Evolutionary conservation across 345 rosid genomes (phyloP).

Genomic region (Syzygium aromaticum): DNA sequence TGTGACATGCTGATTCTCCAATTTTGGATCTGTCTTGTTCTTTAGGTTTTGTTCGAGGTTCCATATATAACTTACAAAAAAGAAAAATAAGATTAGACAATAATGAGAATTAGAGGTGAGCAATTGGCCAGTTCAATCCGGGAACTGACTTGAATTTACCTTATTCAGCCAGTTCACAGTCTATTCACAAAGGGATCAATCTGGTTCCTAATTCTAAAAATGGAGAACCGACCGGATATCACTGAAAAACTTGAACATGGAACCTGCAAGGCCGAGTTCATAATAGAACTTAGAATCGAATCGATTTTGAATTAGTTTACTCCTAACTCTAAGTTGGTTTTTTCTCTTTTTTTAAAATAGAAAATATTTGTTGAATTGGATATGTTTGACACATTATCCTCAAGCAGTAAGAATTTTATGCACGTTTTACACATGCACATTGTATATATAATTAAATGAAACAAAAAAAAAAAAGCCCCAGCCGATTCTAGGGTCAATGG

Average conservation of each 20-base stretch:
- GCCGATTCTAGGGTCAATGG: background rate
- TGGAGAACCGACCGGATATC: background rate
- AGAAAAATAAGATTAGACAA: background rate
- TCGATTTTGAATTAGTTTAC: background rate
- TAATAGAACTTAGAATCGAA: background rate
- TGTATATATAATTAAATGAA: background rate
- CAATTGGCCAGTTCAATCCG: background rate
- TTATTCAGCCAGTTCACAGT: background rate
- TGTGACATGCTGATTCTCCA: background rate
- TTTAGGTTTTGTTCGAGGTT: background rate
- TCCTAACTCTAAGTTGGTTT: background rate
- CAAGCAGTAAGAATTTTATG: background rate
- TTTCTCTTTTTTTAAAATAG: background rate
- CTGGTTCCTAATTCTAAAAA: background rate
- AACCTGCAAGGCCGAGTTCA: background rate
- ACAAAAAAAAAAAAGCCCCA: background rate
- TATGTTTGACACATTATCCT: background rate
- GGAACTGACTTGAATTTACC: fast-evolving
- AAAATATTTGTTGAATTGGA: background rate
- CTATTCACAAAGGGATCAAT: background rate
- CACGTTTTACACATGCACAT: background rate
- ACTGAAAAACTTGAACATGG: background rate
- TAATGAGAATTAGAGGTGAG: background rate
- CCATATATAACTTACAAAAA: background rate
- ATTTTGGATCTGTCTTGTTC: background rate